Conservation (phyloP, 139 green algal genomes). For the Axilococcus clingmanii region DNA sequence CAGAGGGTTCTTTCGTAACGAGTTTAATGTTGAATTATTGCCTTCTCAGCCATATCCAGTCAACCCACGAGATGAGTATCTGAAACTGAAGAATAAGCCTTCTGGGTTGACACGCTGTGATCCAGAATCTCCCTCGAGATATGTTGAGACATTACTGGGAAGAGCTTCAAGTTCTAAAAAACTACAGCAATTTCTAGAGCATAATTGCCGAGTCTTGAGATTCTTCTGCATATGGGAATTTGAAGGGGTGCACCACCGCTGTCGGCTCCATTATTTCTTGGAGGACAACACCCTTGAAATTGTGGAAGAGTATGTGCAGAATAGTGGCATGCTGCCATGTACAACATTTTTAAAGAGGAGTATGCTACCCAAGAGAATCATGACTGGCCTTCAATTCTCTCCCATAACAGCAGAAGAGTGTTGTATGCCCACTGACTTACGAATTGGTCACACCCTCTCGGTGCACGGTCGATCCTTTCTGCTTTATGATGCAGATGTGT, state of each 20-base stretch:
- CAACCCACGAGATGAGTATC: constrained; percentile 42
- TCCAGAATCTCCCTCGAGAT: constrained; percentile 22
- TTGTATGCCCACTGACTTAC: constrained; percentile 66
- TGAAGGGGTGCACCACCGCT: constrained; percentile 26
- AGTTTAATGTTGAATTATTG: constrained; percentile 4
- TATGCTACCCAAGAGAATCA: constrained; percentile 54
- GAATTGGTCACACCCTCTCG: constrained; percentile 53
- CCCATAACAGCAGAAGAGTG: constrained; percentile 24
- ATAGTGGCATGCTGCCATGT: constrained; percentile 74
- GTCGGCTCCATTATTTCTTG: constrained; percentile 87
- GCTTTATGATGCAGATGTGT: constrained; percentile 76
- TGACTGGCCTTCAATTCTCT: neutral
- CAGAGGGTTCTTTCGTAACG: constrained; percentile 25
- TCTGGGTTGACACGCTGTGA: constrained; percentile 7
- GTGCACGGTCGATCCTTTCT: constrained; percentile 73
- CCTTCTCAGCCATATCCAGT: constrained; percentile 40
- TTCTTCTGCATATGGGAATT: constrained; percentile 89
- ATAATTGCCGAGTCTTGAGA: constrained; percentile 35
- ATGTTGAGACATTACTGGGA: constrained; percentile 67
- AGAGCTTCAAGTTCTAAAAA: constrained; percentile 47
- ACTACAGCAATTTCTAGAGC: constrained; percentile 61
- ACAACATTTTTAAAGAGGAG: constrained; percentile 72
- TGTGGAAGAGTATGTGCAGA: constrained; percentile 69
- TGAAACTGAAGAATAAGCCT: constrained; percentile 11
- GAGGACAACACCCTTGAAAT: constrained; percentile 88